Base-by-base conservation (phyloP, 805 yeast genomes). In the Candida stauntonica region DNA sequence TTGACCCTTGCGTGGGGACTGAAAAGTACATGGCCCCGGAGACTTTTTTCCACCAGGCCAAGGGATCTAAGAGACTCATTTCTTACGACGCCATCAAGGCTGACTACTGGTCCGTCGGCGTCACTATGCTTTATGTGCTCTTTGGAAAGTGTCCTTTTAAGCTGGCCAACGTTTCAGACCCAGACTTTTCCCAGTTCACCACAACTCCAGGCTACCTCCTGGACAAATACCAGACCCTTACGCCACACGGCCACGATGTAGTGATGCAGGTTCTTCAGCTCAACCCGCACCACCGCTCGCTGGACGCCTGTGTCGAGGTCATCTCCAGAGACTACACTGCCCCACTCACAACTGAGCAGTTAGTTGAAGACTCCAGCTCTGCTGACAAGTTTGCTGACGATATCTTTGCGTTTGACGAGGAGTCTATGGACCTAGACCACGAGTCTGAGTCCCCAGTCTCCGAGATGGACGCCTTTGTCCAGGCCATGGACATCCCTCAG, bases 11-110 rank as follows among this genome's bases (percentile, higher is more conserved):
- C 26, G 57, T 86, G 44, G 96, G 96, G 20, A 80, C 89, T 17
- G 95, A 86, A 59, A 75, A 91, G 46, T 88, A 87, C 61, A 82
- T 89, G 86, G 94, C 96, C 2, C 97, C 97, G 4, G 97, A 88
- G 60, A 71, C 88, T 35, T 79, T 81, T 46, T 79, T 82, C 53
- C 54, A 56, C 31, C 55, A 50, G 31, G 12, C 36, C 12, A 26
- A 35, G 3, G 41, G 34, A 23, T 41, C 33, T 6, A 30, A 34
- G 13, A 32, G 18, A 17, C 16, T 34, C 18, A 34, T 38, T 7
- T 36, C 51, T 20, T 88, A 88, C 57, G 81, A 83, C 54, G 81
- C 94, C 0, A 76, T 79, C 35, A 74, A 76, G 55, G 82, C 87
- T 29, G 96, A 88, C 62, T 71, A 84, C 42, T 88, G 97, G 97